Evolutionary conservation across 352 stramenopile genomes (phyloP), one percentile per base, ranked within the genome.

Genomic region (Phytophthora nicotianae): DNA sequence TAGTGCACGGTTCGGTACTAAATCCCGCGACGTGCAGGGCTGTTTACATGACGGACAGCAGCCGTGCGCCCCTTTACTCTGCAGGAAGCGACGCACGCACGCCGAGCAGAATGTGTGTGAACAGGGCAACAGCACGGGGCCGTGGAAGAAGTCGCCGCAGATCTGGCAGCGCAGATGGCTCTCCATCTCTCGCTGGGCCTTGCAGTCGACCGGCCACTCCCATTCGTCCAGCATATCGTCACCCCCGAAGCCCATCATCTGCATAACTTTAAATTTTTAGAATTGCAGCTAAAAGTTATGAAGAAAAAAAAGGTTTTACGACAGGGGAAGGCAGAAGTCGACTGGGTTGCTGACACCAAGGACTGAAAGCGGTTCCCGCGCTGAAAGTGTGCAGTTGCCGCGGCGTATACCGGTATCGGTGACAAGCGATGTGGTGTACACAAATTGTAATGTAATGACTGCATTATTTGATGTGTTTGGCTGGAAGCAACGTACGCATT

Each of bases 31-130:
- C 14, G 65, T 64, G 37, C 84, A 93, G 40, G 79, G 68, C 50
- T 82, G 72, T 72, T 95, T 95, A 51, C 86, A 95, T 41, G 91
- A 77, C 11, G 86, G 86, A 61, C 86, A 95, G 70, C 72, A 91
- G 19, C 81, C 79, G n/a, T 83, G 69, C 17, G 83, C 79, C 26
- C 79, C 83, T 50, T 82, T 80, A 33, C 69, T 78, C 65, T 93
- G 83, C 56, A 95, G 59, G 58, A 90, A 93, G 49, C 83, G 83
- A 29, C 86, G 83, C 47, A 95, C 80, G 40, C 86, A 95, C 50
- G 91, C 76, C 45, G 84, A 93, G 74, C 86, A 95, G 61, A 95
- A 95, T 35, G 79, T 84, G 60, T 95, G 86, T 20, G 81, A 88
- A 49, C 84, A 93, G 11, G 79, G 79, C 49, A 95, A 62, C 50